A percentile compares a stretch with the other conserved stretches of the same genome.
Evolutionary conservation across 208 protist species (phyloP).

Genomic region (Lotmaria passim): DNA sequence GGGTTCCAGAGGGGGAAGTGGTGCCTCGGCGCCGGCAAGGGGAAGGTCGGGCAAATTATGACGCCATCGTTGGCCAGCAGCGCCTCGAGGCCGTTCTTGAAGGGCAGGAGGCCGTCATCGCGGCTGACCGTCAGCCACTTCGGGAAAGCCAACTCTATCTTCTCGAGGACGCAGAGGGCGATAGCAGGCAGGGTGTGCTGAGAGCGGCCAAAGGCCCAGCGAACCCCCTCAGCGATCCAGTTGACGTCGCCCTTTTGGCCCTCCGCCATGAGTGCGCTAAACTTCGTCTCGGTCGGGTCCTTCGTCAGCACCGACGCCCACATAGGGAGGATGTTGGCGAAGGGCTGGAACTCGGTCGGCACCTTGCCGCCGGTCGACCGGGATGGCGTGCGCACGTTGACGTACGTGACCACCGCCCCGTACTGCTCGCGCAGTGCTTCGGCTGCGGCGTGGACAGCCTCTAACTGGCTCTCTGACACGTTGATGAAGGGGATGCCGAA

Average conservation of each 20-base stretch:
- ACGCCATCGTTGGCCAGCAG: conserved; percentile 73
- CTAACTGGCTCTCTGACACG: conserved; percentile 56
- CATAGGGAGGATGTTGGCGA: conserved; percentile 67
- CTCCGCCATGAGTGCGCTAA: conserved; percentile 67
- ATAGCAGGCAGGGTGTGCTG: conserved; percentile 82
- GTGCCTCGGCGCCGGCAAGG: conserved; percentile 67
- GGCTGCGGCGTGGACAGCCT: conserved; percentile 62
- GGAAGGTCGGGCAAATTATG: conserved; percentile 79
- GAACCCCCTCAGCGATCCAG: conserved; percentile 59
- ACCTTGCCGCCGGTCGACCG: conserved; percentile 65
- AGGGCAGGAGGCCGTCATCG: conserved; percentile 33
- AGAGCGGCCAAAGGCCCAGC: conserved; percentile 70
- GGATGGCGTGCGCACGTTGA: conserved; percentile 70
- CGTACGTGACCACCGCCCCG: conserved; percentile 68
- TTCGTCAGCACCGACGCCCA: conserved; percentile 67
- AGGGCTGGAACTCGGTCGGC: conserved; percentile 59
- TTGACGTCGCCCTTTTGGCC: conserved; percentile 45
- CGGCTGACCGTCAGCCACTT: conserved; percentile 43
- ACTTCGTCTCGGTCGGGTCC: conserved; percentile 69
- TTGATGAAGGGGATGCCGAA: conserved; percentile 63
- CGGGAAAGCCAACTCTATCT: conserved; percentile 49
- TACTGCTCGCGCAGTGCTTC: conserved; percentile 57
- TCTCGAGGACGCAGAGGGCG: conserved; percentile 72
- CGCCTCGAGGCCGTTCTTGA: conserved; percentile 71
- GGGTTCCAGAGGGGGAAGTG: conserved; percentile 71